Base-by-base conservation (phyloP, 345 rosid species). In the Noccaea caerulescens region DNA sequence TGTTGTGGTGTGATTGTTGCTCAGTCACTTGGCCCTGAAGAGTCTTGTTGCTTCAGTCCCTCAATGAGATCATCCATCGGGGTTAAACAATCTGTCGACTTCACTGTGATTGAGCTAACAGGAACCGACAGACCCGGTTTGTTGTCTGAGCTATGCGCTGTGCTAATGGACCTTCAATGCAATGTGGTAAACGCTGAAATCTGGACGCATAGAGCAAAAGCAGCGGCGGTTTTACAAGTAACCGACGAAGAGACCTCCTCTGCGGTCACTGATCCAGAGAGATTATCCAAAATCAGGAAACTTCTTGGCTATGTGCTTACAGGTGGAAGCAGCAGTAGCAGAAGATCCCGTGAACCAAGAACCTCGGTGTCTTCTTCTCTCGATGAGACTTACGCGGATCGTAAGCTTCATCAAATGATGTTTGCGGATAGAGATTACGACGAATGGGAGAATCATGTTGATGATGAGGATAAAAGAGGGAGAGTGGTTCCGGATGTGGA, bases 341-440 rank as follows among this genome's bases (percentile, higher is more conserved):
- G 77, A 32, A 69, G 79, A 59, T 80, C 76, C 10, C 77, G 88
- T 50, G 81, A 73, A 45, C 93, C 97, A 0, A 90, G 82, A 71
- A 93, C 91, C 2, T 82, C 70, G 16, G 85, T 91, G 62, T 82
- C 88, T 32, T 53, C 76, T 71, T 77, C 88, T 38, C 62, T 58
- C 5, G 83, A 79, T 13, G 77, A 74, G 42, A 86, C 89, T 38
- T 84, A 85, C 76, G 82, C 82, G 0, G 96, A 90, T 8, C 83
- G 98, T 71, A 83, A 96, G 85, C 92, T 93, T 77, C 98, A 93
- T 80, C 98, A 93, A 56, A 63, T 93, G 94, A 87, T 93, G 97
- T 86, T 89, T 81, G 97, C 90, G 1, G 96, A 85, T 68, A 83
- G 98, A 79, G 98, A 93, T 72, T 93, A 89, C 8, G 91, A 87